Evolutionary conservation across 768 basidiomycete genomes (phyloP).

Genomic region (Pleurotus djamor): DNA sequence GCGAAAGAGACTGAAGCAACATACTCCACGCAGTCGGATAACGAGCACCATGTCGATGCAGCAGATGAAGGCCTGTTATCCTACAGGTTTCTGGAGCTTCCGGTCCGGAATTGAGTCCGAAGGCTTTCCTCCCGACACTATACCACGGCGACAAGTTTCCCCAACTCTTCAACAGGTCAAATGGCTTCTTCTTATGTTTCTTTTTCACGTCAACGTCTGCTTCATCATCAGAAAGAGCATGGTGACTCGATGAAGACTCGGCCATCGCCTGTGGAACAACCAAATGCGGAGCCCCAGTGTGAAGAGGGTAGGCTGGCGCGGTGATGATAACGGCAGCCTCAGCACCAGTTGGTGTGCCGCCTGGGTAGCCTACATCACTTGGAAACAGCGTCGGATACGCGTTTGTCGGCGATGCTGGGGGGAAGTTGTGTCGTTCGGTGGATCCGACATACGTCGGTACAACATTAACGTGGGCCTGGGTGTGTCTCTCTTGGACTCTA

Average conservation of each 20-base stretch:
- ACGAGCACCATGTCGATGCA: conserved; percentile 82
- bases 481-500: background rate
- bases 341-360: conserved; percentile 77
- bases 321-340: conserved; percentile 73
- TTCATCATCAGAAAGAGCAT: conserved; percentile 8
- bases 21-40: conserved; percentile 66
- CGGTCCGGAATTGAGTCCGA: conserved; percentile 72
- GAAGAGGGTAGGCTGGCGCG: conserved; percentile 76
- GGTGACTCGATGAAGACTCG: conserved; percentile 10
- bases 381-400: conserved; percentile 72
- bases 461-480: conserved; percentile 21
- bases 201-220: conserved; percentile 17
- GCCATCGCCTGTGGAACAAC: conserved; percentile 43
- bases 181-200: conserved; percentile 29
- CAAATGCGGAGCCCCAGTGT: conserved; percentile 67
- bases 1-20: conserved; percentile 16
- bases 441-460: conserved; percentile 71
- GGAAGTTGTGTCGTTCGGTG: conserved; percentile 65
- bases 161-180: conserved; percentile 76
- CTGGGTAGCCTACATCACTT: conserved; percentile 72
- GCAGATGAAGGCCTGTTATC: conserved; percentile 71
- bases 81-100: conserved; percentile 68
- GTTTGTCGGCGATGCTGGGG: conserved; percentile 75
- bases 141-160: conserved; percentile 89
- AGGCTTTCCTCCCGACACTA: conserved; percentile 60